A percentile compares a stretch with the other conserved stretches of the same genome.
phyloP scores from a whole-genome alignment of 176 grass and related monocot species.

The Rhynchospora breviuscula region DNA sequence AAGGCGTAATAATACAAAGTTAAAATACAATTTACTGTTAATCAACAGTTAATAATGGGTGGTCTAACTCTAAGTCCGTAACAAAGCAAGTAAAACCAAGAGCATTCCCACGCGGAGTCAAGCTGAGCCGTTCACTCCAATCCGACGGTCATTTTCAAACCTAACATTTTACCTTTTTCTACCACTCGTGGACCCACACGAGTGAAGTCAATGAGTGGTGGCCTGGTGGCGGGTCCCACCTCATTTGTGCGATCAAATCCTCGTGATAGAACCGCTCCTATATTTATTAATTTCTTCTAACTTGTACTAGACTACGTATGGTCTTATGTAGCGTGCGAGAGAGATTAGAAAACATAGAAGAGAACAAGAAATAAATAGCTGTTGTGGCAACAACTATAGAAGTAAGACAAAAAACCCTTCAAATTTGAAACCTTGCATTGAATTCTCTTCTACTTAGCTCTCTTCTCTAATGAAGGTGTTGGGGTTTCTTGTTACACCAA shows the following conservation, averaged over 20 bases:
- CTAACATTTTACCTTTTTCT: not conserved
- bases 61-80: not conserved
- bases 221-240: not conserved
- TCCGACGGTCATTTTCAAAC: slow-evolving; percentile 17
- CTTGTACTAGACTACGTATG: not conserved
- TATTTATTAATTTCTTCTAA: not conserved
- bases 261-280: slow-evolving; percentile 21
- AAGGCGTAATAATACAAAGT: not conserved
- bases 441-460: not conserved
- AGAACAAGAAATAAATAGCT: slow-evolving; percentile 8
- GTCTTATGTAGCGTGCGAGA: not conserved
- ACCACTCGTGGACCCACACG: not conserved
- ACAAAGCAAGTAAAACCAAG: not conserved
- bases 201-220: slow-evolving; percentile 24
- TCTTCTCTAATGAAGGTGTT: slow-evolving; percentile 21
- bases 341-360: not conserved
- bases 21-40: not conserved
- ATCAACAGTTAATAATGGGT: not conserved
- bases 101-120: not conserved
- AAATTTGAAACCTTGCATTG: not conserved
- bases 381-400: not conserved
- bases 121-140: not conserved
- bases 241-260: slow-evolving; percentile 19
- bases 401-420: not conserved
- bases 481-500: slow-evolving; percentile 2